phyloP scores from a whole-genome alignment of 805 yeast genomes.

The Hyphopichia homilentoma region DNA sequence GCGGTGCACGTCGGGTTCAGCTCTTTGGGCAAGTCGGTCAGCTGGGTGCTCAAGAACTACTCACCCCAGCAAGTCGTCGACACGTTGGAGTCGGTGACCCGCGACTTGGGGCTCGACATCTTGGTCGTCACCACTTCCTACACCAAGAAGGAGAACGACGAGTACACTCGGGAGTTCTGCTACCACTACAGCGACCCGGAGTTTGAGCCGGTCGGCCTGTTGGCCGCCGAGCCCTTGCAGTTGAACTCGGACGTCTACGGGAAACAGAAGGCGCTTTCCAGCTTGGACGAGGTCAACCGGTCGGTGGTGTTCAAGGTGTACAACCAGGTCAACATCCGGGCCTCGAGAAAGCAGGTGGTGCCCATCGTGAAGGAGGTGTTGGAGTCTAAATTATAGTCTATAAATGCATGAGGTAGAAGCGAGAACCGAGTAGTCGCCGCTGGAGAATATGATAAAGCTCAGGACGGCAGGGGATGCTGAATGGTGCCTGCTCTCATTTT shows the following conservation, averaged over 20 bases:
- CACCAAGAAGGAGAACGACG: conserved; percentile 26
- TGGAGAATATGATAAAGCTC: no score
- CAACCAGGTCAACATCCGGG: conserved; percentile 50
- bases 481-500: no score
- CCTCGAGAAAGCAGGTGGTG: conserved; percentile 85
- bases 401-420: conserved; percentile 3
- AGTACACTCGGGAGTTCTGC: conserved; percentile 33
- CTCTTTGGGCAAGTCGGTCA: conserved; percentile 62
- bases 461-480: no score
- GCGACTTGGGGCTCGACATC: conserved; percentile 21
- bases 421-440: no score
- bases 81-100: conserved; percentile 17
- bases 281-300: conserved; percentile 10
- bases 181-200: conserved; percentile 15
- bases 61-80: conserved; percentile 17
- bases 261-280: no score
- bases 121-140: conserved; percentile 37
- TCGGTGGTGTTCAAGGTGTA: conserved; percentile 20
- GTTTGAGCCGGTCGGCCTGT: conserved; percentile 17
- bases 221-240: conserved; percentile 17
- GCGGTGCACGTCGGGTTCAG: conserved; percentile 61
- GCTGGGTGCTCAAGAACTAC: conserved; percentile 43
- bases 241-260: conserved; percentile 24
- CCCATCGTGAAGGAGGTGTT: conserved; percentile 47
- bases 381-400: conserved; percentile 11